phyloP scores from a whole-genome alignment of 192 early-diverging fungal genomes.

The Coemansia asiatica region DNA sequence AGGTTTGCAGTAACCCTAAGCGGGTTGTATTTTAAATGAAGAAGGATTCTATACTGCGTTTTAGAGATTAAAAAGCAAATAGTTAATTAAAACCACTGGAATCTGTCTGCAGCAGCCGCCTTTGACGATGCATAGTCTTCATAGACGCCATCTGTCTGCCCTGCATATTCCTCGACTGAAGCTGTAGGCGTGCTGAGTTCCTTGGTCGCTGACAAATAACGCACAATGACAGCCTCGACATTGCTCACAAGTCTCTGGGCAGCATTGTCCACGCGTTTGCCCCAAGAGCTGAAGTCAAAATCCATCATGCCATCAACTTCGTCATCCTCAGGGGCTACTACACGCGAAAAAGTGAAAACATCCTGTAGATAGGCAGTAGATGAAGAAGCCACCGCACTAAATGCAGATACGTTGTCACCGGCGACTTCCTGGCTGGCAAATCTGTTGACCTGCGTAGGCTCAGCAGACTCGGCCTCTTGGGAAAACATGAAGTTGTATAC shows the following conservation, averaged over 20 bases:
- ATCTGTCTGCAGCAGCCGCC: not conserved
- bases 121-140: not conserved
- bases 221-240: constrained; percentile 28
- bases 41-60: too few species aligned
- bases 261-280: constrained; percentile 28
- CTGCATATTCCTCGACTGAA: constrained; percentile 6
- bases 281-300: constrained; percentile 50
- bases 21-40: too few species aligned
- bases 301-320: not conserved
- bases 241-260: constrained; percentile 38
- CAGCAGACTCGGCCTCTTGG: not conserved
- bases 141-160: not conserved
- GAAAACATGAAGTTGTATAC: constrained; percentile 37
- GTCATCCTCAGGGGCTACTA: not conserved
- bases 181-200: not conserved
- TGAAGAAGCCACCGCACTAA: not conserved
- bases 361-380: not conserved
- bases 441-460: constrained; percentile 13
- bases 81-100: constrained; percentile 5
- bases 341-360: not conserved
- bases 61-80: not conserved
- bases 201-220: constrained; percentile 8
- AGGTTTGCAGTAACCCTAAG: too few species aligned
- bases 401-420: not conserved
- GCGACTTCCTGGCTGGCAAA: not conserved